Evolutionary conservation across 1,284 basidiomycete species (phyloP), one percentile per base, ranked within the genome.

Genomic region (Trichosporon ovoides): DNA sequence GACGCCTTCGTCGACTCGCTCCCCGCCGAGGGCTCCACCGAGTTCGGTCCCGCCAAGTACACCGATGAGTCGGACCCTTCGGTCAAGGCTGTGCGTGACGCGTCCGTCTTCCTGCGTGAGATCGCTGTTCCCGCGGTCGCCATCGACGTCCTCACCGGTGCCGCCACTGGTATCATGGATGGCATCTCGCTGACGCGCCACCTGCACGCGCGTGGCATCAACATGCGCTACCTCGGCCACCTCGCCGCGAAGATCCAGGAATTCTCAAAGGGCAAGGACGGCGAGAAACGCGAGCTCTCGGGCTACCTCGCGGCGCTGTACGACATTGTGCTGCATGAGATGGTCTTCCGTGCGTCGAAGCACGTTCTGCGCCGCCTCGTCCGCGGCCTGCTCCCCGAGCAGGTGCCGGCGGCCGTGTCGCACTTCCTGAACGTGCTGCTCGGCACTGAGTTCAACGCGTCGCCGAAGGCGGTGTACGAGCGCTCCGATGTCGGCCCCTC

Each of bases 341-440:
- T 84, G 82, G 78, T 83, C 38, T 74, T 81, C 69, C 79, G 83
- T 60, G 79, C 78, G 16, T 70, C 76, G 67, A 83, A 83, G 75
- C 81, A 81, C 67, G 68, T 81, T 53, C 74, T 84, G 20, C 79
- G 80, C 53, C 56, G 66, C 9, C 71, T 81, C 48, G 64, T 81
- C 34, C 65, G 68, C 49, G 71, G 67, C 33, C 71, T 77, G 33
- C 66, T 70, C 14, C 67, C 75, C 18, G 76, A 78, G 63, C 77
- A 80, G 59, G 69, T 74, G 50, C 69, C 78, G 3, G 67, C 60
- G 54, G 73, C 78, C 54, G 68, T 81, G 56, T 79, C 82, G 14
- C 83, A 84, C 74, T 82, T 83, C 78, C 76, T 82, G 72, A 83
- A 83, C 76, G 83, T 82, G 64, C 75, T 84, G 6, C 67, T 83